Base-by-base conservation (phyloP, 306 rosid species). In the Glycine latifolia region DNA sequence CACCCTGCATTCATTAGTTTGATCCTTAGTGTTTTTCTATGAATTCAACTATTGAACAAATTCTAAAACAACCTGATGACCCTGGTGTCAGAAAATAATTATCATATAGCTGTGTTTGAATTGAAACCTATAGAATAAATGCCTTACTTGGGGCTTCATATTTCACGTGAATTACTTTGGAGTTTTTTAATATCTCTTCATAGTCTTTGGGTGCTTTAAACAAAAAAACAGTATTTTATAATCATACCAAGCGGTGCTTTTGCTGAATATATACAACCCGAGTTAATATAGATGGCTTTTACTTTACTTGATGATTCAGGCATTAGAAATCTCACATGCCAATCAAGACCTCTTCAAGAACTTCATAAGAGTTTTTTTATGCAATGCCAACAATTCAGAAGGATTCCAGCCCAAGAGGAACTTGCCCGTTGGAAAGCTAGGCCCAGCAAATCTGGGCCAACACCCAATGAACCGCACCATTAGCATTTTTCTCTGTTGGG, bases 351-450 rank as follows among this genome's bases (percentile, higher is more conserved):
- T 90, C n/a, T 91, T 59, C 81, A 83, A 65, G 46, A 89, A 86
- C 79, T 85, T 91, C 80, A 79, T 85, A 3, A 89, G 92, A 79
- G 92, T 87, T 13, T 60, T 87, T 13, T 60, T 91, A 11, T 91
- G 94, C 87, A 91, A 91, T 63, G 97, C 98, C 67, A 94, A 91
- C 85, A 87, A 81, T 13, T 73, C 92, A 1, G 92, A 91, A 85
- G 97, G 95, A 11, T 94, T 94, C 37, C 71, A 66, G 31, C 95
- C 91, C 54, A 76, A 68, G 9, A 85, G 87, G 78, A 94, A 94
- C 87, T 26, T 91, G 20, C 88, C 88, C 0, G 26, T 43, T 14
- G 92, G 91, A 73, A 79, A 67, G 49, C 84, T 94, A 8, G 85
- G 89, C 77, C 89, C 89, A n/a, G 84, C 83, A 0, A 68, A 61